Conservation (phyloP, 495 filamentous ascomycete species). For the Patellaria atrata region DNA sequence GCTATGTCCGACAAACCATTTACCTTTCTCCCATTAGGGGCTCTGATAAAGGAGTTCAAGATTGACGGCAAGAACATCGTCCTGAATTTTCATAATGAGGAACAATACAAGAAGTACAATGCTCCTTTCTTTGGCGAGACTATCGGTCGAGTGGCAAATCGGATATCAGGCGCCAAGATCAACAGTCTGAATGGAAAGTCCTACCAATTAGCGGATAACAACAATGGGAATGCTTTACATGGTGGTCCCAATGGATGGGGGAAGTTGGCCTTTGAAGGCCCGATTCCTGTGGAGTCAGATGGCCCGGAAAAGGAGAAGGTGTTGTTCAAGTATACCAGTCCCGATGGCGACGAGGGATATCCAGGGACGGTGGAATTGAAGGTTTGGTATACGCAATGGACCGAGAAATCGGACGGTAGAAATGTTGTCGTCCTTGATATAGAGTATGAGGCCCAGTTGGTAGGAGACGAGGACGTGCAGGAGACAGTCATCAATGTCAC, state of each 20-base stretch:
- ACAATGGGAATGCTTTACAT: slow-evolving; percentile 67
- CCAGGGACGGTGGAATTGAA: slow-evolving; percentile 68
- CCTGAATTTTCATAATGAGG: slow-evolving; percentile 59
- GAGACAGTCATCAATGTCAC: slow-evolving; percentile 87
- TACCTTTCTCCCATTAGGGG: slow-evolving; percentile 70
- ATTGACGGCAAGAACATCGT: slow-evolving; percentile 74
- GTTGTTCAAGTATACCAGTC: slow-evolving; percentile 56
- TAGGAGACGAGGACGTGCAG: slow-evolving; percentile 46
- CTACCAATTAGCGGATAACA: slow-evolving; percentile 57
- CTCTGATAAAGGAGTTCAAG: slow-evolving; percentile 72
- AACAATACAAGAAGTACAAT: slow-evolving; percentile 60
- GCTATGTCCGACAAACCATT: slow-evolving; percentile 13
- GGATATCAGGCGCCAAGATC: slow-evolving; percentile 59
- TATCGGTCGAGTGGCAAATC: slow-evolving; percentile 85
- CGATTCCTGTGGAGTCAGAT: slow-evolving; percentile 44
- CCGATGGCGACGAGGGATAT: slow-evolving; percentile 71
- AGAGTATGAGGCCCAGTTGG: slow-evolving; percentile 79
- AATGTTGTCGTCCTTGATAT: slow-evolving; percentile 58
- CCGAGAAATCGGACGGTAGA: slow-evolving; percentile 39
- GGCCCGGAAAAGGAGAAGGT: slow-evolving; percentile 67
- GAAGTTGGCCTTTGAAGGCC: slow-evolving; percentile 67
- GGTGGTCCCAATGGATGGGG: slow-evolving; percentile 76
- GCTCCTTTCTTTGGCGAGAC: slow-evolving; percentile 76
- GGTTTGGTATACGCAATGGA: slow-evolving; percentile 64
- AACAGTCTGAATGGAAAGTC: slow-evolving; percentile 53